phyloP scores from a whole-genome alignment of 176 grass and related monocot genomes.

The Oryza glaberrima region DNA sequence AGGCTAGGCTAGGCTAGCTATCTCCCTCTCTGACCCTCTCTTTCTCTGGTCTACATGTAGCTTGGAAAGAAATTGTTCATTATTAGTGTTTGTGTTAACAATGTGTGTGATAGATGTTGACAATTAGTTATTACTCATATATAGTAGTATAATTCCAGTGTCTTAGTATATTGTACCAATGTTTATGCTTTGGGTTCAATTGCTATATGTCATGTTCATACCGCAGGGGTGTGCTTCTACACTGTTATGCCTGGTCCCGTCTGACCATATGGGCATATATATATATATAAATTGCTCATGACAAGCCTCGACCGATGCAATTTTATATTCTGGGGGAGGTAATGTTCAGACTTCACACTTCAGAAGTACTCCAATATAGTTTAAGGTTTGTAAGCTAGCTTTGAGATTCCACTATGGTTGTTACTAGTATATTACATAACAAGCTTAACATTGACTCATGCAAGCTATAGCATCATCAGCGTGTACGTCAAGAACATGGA shows the following conservation, averaged over 20 bases:
- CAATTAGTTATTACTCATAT: neutral
- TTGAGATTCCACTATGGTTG: neutral
- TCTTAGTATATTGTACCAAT: neutral
- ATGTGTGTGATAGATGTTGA: neutral
- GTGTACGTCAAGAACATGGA: conserved; percentile 38
- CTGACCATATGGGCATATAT: neutral
- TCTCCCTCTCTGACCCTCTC: too few species aligned
- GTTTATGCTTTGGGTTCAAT: conserved; percentile 6
- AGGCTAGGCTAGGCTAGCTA: too few species aligned
- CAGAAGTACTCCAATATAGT: neutral
- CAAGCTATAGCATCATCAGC: conserved; percentile 30
- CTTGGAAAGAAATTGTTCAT: conserved; percentile 13
- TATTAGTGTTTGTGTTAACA: conserved; percentile 32
- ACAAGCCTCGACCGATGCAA: neutral
- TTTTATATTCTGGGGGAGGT: neutral
- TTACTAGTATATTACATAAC: neutral
- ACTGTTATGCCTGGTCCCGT: neutral
- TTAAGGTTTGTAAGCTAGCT: neutral
- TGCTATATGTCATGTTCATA: conserved; percentile 5
- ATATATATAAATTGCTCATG: neutral
- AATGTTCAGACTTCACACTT: neutral
- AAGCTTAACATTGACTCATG: conserved; percentile 29
- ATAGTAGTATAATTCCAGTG: neutral
- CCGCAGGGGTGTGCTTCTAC: conserved; percentile 35
- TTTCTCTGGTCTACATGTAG: neutral